Base-by-base conservation (phyloP, 2,329 filamentous ascomycete genomes). In the Ophiostoma fasciatum region DNA sequence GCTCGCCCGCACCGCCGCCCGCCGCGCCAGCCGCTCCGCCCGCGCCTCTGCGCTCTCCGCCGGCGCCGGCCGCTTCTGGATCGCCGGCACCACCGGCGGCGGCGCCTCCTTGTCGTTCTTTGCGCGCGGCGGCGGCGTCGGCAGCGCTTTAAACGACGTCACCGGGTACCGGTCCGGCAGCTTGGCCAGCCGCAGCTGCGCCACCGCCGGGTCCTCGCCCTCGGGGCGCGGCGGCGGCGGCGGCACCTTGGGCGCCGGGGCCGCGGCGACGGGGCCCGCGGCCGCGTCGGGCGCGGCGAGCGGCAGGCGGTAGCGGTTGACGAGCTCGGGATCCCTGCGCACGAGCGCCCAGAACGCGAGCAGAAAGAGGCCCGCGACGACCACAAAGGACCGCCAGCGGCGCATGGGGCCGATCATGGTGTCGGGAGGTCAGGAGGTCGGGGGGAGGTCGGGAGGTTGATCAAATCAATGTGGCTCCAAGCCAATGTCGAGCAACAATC, bases 11-110 rank as follows among this genome's bases (percentile, higher is more conserved):
- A 74, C 62, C 17, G 63, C 62, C 12, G 51, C 55, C 32, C 55
- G 54, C 32, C 64, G 55, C 39, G 49, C 45, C 27, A 59, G 48
- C 23, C 62, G 56, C 39, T 53, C 48, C 35, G 53, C 50, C 43
- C 49, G 56, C 14, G 48, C 48, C 15, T 42, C 47, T 28, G 36
- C 38, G 35, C 56, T 56, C 30, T 68, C 62, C 2, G 63, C 58
- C 48, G 79, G 75, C 35, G 45, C 46, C 40, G 59, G 45, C 33
- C 59, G 60, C 49, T 66, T 46, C 51, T 82, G 79, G 39, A 84
- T 68, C 46, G 60, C 67, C 1, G 77, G 78, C 18, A 82, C 66
- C n/a, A n/a, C n/a, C 8, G 23, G 23, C 8, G 23, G 23, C 23
- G 13, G 23, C 23, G 11, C 23, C 23, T 12, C 7, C 23, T 25